Evolutionary conservation across 176 grass and related monocot genomes (phyloP).

Genomic region (Areca catechu): DNA sequence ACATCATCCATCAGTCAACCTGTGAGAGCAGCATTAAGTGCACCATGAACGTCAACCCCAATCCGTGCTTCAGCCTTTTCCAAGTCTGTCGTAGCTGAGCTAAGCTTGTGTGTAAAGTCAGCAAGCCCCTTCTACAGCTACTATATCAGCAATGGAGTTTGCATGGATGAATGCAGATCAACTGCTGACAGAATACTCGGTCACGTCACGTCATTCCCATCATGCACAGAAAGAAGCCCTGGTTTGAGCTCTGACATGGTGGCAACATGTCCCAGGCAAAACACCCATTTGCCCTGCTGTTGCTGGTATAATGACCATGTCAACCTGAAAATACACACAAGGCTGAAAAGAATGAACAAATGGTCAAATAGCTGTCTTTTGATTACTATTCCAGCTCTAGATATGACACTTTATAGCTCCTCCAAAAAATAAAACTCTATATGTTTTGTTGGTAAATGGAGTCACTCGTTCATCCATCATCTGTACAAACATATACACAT

Average conservation of each 20-base stretch:
- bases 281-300: constrained; percentile 97
- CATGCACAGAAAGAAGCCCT: constrained; percentile 83
- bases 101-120: constrained; percentile 87
- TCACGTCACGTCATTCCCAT: constrained; percentile 69
- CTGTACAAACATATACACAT: no score
- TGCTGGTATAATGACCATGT: constrained; percentile 93
- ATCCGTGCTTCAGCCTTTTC: constrained; percentile 98
- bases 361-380: no score
- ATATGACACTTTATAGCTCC: no score
- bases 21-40: constrained; percentile 57
- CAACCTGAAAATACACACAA: constrained; percentile 46
- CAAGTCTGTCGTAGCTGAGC: constrained; percentile 60
- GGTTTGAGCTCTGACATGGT: constrained; percentile 86
- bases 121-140: constrained; percentile 83
- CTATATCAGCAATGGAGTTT: constrained; percentile 87
- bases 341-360: no score
- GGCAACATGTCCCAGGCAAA: constrained; percentile 84
- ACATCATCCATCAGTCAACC: no score
- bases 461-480: no score
- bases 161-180: constrained; percentile 91
- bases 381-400: no score
- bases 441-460: no score
- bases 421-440: no score
- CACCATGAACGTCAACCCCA: constrained; percentile 88
- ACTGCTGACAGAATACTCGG: constrained; percentile 95